These are phyloP conservation scores for Peniophora sp. DNA, from an alignment of 1,284 basidiomycete genomes.

Conservation along the genomic window DNA sequence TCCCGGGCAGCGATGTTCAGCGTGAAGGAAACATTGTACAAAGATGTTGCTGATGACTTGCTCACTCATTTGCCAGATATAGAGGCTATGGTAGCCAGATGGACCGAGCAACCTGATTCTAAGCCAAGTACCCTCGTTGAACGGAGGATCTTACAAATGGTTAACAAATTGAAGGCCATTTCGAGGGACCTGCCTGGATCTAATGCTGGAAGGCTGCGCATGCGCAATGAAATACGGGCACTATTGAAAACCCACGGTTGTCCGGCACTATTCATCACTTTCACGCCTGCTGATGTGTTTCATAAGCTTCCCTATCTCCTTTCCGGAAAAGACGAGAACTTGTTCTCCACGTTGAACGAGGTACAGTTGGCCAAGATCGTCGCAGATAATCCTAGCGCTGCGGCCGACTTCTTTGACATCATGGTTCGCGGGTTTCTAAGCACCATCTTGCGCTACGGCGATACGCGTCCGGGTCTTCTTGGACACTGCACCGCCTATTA, in stretches of 20 bases:
- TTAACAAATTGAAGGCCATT: neutral
- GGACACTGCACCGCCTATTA: constrained; percentile 20
- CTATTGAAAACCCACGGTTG: constrained; percentile 9
- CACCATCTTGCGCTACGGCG: constrained; percentile 7
- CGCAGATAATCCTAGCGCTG: constrained; percentile 9
- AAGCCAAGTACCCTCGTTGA: neutral
- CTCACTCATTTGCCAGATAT: neutral
- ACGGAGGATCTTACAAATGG: no score
- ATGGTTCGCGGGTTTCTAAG: constrained; percentile 12
- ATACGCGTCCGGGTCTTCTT: constrained; percentile 6
- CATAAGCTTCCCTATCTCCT: constrained; percentile 8
- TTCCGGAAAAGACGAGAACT: neutral
- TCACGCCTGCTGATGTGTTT: constrained; percentile 15
- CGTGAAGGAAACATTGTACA: neutral
- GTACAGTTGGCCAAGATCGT: no score
- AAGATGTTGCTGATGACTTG: neutral
- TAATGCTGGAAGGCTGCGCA: neutral
- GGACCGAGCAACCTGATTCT: neutral
- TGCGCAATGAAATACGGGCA: constrained; percentile 6
- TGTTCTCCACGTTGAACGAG: constrained; percentile 4
- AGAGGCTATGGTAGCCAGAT: neutral
- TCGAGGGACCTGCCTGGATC: neutral
- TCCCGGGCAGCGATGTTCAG: neutral
- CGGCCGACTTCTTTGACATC: constrained; percentile 12
- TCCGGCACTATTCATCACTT: constrained; percentile 16